These are phyloP conservation scores for Tolypocladium nubicola DNA, from an alignment of 2,329 filamentous ascomycete species.

Conservation along the genomic window DNA sequence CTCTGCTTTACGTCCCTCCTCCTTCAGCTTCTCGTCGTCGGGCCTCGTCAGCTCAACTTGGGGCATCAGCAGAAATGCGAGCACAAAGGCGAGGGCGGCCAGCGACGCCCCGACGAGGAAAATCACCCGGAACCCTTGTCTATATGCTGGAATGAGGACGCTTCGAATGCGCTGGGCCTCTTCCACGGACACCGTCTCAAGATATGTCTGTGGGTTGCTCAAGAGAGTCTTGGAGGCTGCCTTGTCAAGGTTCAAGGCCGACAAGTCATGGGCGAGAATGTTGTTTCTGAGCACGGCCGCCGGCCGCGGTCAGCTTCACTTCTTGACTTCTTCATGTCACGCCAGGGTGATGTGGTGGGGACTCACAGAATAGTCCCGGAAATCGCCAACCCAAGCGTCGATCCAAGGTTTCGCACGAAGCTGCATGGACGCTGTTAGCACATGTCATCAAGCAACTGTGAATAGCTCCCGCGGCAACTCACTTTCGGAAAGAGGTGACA, in stretches of 20 bases:
- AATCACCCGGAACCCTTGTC: conserved; percentile 23
- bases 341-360: background rate
- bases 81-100: conserved; percentile 22
- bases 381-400: conserved; percentile 26
- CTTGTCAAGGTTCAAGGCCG: conserved; percentile 12
- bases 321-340: background rate
- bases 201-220: conserved; percentile 21
- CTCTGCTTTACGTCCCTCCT: conserved; percentile 17
- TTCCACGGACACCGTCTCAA: conserved; percentile 13
- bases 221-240: conserved; percentile 16
- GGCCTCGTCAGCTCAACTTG: conserved; percentile 25
- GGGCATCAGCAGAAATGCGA: conserved; percentile 28
- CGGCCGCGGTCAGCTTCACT: background rate
- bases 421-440: conserved; percentile 9
- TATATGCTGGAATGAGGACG: conserved; percentile 24
- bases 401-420: conserved; percentile 28
- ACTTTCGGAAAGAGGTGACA: conserved; percentile 33
- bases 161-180: conserved; percentile 19
- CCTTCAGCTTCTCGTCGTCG: conserved; percentile 25
- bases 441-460: background rate
- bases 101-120: conserved; percentile 26
- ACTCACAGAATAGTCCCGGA: conserved; percentile 27
- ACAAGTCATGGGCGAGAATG: conserved; percentile 19
- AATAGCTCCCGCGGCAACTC: conserved; percentile 4
- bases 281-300: conserved; percentile 20